Conservation (phyloP, 2,329 filamentous ascomycete species). For the Pleoardoris graminearum region DNA sequence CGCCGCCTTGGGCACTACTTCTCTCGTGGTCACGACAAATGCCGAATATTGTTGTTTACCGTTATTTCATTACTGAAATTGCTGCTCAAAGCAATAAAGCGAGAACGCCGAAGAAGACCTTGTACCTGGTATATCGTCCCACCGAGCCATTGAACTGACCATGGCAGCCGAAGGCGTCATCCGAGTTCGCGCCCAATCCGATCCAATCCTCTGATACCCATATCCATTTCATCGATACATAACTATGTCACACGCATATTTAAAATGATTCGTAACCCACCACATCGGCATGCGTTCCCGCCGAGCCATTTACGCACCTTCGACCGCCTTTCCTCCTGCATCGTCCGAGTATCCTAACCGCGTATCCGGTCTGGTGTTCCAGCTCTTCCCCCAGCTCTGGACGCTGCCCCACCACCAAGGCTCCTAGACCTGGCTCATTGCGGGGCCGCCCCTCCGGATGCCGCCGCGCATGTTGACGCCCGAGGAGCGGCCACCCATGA, state of each 20-base stretch:
- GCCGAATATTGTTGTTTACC: too few relatives aligned
- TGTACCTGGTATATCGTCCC: constrained; percentile 1
- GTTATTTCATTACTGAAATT: constrained; percentile 3
- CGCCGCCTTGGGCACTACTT: too few relatives aligned
- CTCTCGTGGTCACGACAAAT: too few relatives aligned
- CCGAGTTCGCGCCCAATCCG: neutral
- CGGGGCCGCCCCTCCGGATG: constrained; percentile 50
- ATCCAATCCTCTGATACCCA: neutral
- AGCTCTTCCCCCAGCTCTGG: constrained; percentile 22
- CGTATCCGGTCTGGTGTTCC: constrained; percentile 30
- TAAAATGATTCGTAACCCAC: neutral
- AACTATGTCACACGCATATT: neutral
- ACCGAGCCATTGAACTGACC: neutral
- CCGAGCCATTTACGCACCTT: neutral
- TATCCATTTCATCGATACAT: constrained; percentile 1
- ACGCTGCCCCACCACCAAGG: constrained; percentile 27
- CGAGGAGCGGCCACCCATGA: constrained; percentile 56
- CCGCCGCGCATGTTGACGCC: constrained; percentile 51
- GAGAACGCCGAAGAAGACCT: neutral
- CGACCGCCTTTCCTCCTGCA: neutral
- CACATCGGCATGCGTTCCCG: too few relatives aligned
- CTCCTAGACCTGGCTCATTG: constrained; percentile 61
- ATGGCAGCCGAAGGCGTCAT: neutral
- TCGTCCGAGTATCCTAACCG: neutral
- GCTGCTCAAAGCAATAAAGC: constrained; percentile 4